Evolutionary conservation across 176 grass and related monocot genomes (phyloP).

Genomic region (Carex parvula): DNA sequence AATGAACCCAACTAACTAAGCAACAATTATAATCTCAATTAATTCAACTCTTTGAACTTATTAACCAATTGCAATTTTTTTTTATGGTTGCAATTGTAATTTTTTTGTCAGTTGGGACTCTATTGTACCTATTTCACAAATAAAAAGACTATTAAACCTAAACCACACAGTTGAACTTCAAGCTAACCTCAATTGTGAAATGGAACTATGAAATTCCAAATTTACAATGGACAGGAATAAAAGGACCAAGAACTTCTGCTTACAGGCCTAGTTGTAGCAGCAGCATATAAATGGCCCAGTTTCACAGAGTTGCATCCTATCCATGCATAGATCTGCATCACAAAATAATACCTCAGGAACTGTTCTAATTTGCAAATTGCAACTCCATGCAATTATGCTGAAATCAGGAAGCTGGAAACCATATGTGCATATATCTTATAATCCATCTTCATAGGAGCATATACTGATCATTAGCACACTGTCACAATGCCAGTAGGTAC

Average conservation of each 20-base stretch:
- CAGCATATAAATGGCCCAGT: constrained; percentile 86
- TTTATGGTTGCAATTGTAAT: background rate
- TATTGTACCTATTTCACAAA: too few relatives aligned
- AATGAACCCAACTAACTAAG: background rate
- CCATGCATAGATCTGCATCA: constrained; percentile 79
- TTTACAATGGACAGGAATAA: background rate
- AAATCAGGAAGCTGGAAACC: background rate
- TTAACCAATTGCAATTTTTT: background rate
- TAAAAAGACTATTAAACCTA: background rate
- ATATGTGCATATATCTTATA: background rate
- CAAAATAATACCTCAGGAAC: constrained; percentile 2
- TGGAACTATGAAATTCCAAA: background rate
- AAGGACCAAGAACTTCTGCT: background rate
- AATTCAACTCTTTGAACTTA: background rate
- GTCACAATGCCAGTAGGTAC: background rate
- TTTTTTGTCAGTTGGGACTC: background rate
- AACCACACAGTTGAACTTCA: constrained; percentile 4
- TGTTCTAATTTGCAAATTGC: background rate
- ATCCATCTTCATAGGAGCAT: background rate
- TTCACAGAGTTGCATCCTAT: constrained; percentile 79
- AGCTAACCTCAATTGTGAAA: background rate
- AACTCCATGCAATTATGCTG: background rate
- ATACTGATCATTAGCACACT: background rate
- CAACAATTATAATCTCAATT: constrained; percentile 3
- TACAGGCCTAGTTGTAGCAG: constrained; percentile 73